Conservation (phyloP, 192 early-diverging fungal genomes). For the Umbelopsis vinacea region DNA sequence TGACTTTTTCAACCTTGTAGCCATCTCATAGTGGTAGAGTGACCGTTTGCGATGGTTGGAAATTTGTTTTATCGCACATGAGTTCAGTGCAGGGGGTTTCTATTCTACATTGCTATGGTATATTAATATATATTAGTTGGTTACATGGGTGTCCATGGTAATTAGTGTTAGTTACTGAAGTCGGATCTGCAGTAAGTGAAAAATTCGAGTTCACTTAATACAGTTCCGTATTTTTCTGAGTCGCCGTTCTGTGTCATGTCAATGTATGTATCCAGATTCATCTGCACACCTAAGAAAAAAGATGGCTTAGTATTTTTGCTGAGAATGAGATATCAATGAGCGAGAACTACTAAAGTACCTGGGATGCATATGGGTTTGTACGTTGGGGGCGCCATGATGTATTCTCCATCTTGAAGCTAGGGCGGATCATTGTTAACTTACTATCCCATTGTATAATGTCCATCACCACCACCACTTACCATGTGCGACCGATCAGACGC, state of each 20-base stretch:
- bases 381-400: constrained; percentile 20
- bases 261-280: constrained; percentile 28
- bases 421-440: background rate
- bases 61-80: too few relatives aligned
- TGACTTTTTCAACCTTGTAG: too few relatives aligned
- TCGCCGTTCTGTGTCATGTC: constrained; percentile 18
- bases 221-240: constrained; percentile 10
- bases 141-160: too few relatives aligned
- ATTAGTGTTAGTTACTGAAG: too few relatives aligned
- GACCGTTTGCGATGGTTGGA: too few relatives aligned
- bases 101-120: too few relatives aligned
- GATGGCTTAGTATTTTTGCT: background rate
- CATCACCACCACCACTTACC: constrained; percentile 5
- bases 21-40: too few relatives aligned
- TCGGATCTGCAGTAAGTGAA: constrained; percentile 4
- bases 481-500: constrained; percentile 35
- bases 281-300: background rate
- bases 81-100: too few relatives aligned
- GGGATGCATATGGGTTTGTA: constrained; percentile 15
- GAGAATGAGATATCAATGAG: background rate
- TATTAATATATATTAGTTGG: too few relatives aligned
- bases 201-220: constrained; percentile 5
- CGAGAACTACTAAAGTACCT: background rate
- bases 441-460: background rate
- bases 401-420: constrained; percentile 18